Evolutionary conservation across 163 green algal genomes (phyloP).

Genomic region (Coccomyxa subellipsoidea): DNA sequence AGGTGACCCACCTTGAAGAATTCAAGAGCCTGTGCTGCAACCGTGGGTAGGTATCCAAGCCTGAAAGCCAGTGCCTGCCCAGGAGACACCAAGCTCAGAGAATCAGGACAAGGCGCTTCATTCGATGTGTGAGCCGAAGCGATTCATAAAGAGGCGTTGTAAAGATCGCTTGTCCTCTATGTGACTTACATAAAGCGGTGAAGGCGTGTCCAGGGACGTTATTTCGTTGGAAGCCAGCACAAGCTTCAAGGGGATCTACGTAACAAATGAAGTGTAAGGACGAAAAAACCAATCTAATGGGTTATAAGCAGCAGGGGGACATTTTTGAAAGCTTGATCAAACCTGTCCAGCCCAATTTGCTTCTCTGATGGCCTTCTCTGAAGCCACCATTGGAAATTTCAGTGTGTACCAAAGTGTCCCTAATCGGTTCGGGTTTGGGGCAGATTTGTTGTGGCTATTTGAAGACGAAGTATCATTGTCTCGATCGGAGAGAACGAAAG

Average conservation of each 20-base stretch:
- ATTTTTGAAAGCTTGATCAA: neutral
- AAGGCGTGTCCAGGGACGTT: neutral
- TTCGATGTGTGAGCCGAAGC: too few species aligned
- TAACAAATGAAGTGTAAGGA: neutral
- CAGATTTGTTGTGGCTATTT: too few species aligned
- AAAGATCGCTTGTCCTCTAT: too few species aligned
- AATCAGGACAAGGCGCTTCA: too few species aligned
- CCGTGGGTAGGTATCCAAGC: neutral
- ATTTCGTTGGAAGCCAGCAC: constrained; percentile 2
- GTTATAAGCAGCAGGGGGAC: neutral
- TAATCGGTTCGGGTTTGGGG: too few species aligned
- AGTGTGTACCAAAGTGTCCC: neutral
- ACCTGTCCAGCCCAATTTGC: neutral
- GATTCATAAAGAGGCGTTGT: too few species aligned
- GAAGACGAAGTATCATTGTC: too few species aligned
- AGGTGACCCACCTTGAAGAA: neutral
- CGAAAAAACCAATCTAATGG: too few species aligned
- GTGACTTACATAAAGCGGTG: neutral
- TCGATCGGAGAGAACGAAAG: too few species aligned
- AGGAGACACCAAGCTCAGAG: neutral
- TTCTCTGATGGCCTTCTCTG: neutral
- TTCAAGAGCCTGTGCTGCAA: neutral
- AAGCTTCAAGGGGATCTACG: neutral
- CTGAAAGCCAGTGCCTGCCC: neutral
- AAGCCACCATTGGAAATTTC: neutral